These are phyloP conservation scores for Fusarium devonianum DNA, from an alignment of 2,329 filamentous ascomycete genomes.

Conservation along the genomic window DNA sequence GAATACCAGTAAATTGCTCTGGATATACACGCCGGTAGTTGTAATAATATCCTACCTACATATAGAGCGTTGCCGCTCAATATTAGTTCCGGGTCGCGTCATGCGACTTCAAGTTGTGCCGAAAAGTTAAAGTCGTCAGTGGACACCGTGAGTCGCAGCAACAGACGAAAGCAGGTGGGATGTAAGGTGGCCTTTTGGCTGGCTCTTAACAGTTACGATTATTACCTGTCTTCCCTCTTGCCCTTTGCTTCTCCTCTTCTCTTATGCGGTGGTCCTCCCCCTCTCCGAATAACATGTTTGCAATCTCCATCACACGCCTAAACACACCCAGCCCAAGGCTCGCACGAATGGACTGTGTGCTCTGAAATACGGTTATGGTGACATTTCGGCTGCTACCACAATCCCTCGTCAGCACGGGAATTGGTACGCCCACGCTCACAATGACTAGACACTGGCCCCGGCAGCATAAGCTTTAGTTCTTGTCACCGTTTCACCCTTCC, in stretches of 20 bases:
- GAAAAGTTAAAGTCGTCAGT: background rate
- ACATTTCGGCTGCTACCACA: slow-evolving; percentile 1
- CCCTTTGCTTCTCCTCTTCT: slow-evolving; percentile 11
- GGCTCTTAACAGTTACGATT: too few relatives aligned
- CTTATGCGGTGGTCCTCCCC: too few relatives aligned
- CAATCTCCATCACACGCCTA: slow-evolving; percentile 19
- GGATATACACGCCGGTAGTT: too few relatives aligned
- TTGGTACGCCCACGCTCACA: slow-evolving; percentile 4
- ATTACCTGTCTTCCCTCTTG: slow-evolving; percentile 9
- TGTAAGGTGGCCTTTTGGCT: slow-evolving; percentile 14
- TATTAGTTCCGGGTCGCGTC: too few relatives aligned
- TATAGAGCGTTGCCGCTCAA: too few relatives aligned
- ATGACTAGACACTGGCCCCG: too few relatives aligned
- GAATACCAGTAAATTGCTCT: too few relatives aligned
- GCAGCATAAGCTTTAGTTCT: slow-evolving; percentile 22
- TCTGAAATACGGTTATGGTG: background rate
- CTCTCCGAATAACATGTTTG: slow-evolving; percentile 6
- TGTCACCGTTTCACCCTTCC: slow-evolving; percentile 30
- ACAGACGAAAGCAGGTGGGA: background rate
- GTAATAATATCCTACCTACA: too few relatives aligned
- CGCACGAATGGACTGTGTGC: slow-evolving; percentile 8
- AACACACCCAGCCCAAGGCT: background rate
- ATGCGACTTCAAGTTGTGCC: background rate
- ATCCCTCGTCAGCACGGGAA: slow-evolving; percentile 8
- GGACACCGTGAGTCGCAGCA: too few relatives aligned